Evolutionary conservation across 495 filamentous ascomycete genomes (phyloP), one percentile per base, ranked within the genome.

Genomic region (Umbilicaria muhlenbergii): DNA sequence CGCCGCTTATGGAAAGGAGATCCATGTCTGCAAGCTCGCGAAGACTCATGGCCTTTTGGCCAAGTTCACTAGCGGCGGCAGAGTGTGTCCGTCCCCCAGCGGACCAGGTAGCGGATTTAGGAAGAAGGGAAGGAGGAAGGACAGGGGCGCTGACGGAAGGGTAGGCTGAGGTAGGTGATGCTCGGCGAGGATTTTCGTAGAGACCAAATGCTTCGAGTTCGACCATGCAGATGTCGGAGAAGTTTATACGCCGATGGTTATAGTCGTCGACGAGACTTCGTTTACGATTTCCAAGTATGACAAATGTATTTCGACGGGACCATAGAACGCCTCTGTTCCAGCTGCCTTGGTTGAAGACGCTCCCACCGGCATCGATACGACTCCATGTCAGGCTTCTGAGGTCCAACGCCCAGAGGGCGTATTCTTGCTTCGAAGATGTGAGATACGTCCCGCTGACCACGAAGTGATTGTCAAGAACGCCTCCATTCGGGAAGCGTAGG

Each of bases 21-120:
- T 96, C 91, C 91, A 98, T 96, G 48, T 98, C 91, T n/a, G 86
- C 75, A 50, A 98, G 65, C 55, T 95, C 91, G 16, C 78, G 75
- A 52, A 93, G 62, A 11, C 68, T 71, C 36, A 94, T 68, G 0
- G 85, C 81, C 51, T 82, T 71, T 47, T 78, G 74, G n/a, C 91
- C 91, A 2, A 98, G 67, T 24, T 93, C 85, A 42, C 87, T 77
- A 0, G 91, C 86, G 10, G 81, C 78, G 5, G 67, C 64, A 13
- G 79, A 81, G 16, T 77, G 61, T 14, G 69, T 70, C 32, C 86
- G 71, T 6, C 85, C 85, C 39, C 81, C 79, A 12, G 78, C 77
- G 5, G 74, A 78, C 57, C 75, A 68, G 36, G 77, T 75, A 11
- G 72, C 61, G 44, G 80, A 69, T 28, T 75, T 73, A 33, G 56